Evolutionary conservation across 306 rosid species (phyloP).

Genomic region (Pyrus betulifolia): DNA sequence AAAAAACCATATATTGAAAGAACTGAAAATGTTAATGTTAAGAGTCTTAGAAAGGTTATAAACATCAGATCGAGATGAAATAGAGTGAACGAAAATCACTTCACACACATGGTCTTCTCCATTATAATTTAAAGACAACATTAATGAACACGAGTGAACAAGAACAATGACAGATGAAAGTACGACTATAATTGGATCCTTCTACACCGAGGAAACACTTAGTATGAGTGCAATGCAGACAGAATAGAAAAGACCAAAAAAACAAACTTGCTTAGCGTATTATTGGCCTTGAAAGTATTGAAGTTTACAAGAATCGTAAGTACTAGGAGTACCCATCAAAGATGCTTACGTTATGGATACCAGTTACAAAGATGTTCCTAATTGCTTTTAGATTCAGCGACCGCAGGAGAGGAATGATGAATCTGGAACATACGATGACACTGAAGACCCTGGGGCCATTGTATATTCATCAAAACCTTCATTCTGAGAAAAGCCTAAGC

Average conservation of each 20-base stretch:
- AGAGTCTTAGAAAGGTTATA: too few relatives aligned
- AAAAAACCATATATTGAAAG: too few relatives aligned
- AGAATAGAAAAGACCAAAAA: not conserved
- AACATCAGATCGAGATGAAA: too few relatives aligned
- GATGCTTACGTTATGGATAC: not conserved
- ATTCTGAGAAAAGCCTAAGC: slow-evolving; percentile 4
- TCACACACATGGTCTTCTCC: too few relatives aligned
- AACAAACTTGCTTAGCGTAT: not conserved
- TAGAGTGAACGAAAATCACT: too few relatives aligned
- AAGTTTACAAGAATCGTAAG: not conserved
- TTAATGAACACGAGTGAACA: not conserved
- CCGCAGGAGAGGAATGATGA: slow-evolving; percentile 42
- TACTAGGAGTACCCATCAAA: not conserved
- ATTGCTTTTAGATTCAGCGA: slow-evolving; percentile 19
- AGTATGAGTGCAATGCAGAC: not conserved
- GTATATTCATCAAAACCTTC: not conserved
- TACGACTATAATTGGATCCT: not conserved
- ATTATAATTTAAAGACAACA: too few relatives aligned
- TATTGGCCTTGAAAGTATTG: not conserved
- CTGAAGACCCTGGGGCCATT: not conserved
- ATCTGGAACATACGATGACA: slow-evolving; percentile 27
- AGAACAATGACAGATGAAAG: not conserved
- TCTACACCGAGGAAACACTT: too few relatives aligned
- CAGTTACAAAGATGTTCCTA: not conserved
- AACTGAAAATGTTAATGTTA: too few relatives aligned